Base-by-base conservation (phyloP, 306 rosid species). In the Leucaena leucocephala region DNA sequence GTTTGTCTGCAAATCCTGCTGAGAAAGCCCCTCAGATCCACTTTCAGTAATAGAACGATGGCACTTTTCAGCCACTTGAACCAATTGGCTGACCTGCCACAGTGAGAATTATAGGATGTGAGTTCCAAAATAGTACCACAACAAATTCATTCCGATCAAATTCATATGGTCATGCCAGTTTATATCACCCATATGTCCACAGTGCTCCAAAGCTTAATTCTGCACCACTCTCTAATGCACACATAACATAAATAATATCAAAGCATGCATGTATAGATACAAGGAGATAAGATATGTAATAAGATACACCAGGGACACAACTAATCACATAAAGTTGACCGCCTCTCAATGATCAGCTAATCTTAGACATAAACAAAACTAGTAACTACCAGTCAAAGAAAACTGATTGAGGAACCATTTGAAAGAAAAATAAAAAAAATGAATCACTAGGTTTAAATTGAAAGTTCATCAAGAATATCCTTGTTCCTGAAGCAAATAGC, bases 51-150 rank as follows among this genome's bases (percentile, higher is more conserved):
- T 86, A 52, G 96, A 87, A 78, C 84, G 91, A 77, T 92, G 98
- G 82, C 98, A 92, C 78, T 90, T 95, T 85, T 91, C 94, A 46
- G 98, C 97, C 62, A 95, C 97, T 81, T 91, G 98, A 82, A 92
- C 89, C 84, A 95, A 79, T 69, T 95, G 98, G 80, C 85, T 86
- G 50, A 95, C 98, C 98, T 95, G 89, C 50, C 85, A 71, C 63
- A 80, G 19, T 63, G 17, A 33, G 76, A 78, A 74, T 38, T 38
- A 38, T 86, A 61, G 61, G 69, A 78, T 12, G 39, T 54, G 43
- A 61, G 46, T 75, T 50, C 48, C 61, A 66, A 58, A 71, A 54
- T 12, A 74, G 21, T 71, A 63, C 40, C 58, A 27, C 54, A 52
- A 45, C 34, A 58, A 36, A 71, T 57, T 17, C 35, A 43, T 61